These are phyloP conservation scores for Termitomyces bulborhizus DNA, from an alignment of 768 basidiomycete genomes.

Conservation along the genomic window DNA sequence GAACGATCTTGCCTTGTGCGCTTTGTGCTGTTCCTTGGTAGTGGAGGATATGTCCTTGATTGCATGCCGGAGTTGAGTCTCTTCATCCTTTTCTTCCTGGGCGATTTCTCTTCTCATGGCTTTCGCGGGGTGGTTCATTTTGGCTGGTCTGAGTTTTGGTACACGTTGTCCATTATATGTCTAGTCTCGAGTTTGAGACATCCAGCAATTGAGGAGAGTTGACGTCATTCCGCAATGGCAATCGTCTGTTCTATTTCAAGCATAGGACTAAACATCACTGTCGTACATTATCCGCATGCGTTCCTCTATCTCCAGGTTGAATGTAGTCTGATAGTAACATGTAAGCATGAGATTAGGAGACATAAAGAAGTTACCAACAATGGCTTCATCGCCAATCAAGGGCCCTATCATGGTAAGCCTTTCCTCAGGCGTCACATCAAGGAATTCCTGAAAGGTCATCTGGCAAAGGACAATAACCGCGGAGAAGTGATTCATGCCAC, in stretches of 20 bases:
- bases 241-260: slow-evolving; percentile 5
- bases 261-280: background rate
- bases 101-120: slow-evolving; percentile 37
- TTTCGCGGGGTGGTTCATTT: slow-evolving; percentile 13
- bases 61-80: slow-evolving; percentile 42
- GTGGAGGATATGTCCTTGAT: slow-evolving; percentile 46
- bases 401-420: slow-evolving; percentile 39
- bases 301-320: slow-evolving; percentile 10
- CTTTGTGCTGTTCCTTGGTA: slow-evolving; percentile 49
- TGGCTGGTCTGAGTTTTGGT: background rate
- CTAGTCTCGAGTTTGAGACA: slow-evolving; percentile 6
- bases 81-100: slow-evolving; percentile 48
- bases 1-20: slow-evolving; percentile 36
- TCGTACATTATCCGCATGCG: slow-evolving; percentile 3
- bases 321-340: slow-evolving; percentile 2
- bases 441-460: slow-evolving; percentile 45
- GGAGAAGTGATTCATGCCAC: slow-evolving; percentile 67
- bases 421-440: slow-evolving; percentile 42
- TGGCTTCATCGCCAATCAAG: slow-evolving; percentile 41
- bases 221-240: slow-evolving; percentile 6
- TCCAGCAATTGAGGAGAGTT: background rate
- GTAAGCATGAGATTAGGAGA: background rate
- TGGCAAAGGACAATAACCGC: slow-evolving; percentile 59
- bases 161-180: background rate
- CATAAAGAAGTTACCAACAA: slow-evolving; percentile 35